These are phyloP conservation scores for Amanita molliuscula DNA, from an alignment of 768 basidiomycete species.

Conservation along the genomic window DNA sequence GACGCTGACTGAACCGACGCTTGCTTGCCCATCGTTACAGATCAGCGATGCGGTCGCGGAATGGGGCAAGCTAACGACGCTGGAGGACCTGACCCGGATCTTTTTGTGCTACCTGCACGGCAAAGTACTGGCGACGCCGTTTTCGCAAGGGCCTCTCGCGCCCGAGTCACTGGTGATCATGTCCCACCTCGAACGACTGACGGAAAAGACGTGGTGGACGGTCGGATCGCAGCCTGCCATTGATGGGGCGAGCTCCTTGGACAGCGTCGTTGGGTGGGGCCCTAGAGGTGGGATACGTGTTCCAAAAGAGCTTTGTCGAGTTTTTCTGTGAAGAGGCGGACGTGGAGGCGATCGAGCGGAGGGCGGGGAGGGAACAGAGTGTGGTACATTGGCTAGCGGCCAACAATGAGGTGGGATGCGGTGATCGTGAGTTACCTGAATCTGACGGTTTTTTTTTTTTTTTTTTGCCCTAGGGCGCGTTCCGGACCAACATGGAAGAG, in stretches of 20 bases:
- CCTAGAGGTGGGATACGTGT: constrained; percentile 91
- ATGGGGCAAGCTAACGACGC: constrained; percentile 66
- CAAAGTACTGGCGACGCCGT: constrained; percentile 70
- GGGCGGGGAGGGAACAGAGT: constrained; percentile 37
- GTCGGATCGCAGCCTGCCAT: constrained; percentile 94
- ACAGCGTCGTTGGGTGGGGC: constrained; percentile 87
- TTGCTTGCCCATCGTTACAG: constrained; percentile 25
- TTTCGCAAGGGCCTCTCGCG: constrained; percentile 75
- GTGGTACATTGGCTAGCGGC: constrained; percentile 84
- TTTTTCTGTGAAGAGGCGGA: constrained; percentile 71
- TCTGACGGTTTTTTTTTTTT: neutral
- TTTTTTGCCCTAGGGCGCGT: constrained; percentile 49
- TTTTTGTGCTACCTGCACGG: constrained; percentile 77
- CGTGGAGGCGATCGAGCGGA: constrained; percentile 36
- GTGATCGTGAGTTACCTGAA: constrained; percentile 4
- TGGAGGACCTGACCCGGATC: constrained; percentile 63
- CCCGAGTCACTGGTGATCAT: constrained; percentile 78
- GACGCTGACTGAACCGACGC: constrained; percentile 1
- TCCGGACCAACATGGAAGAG: constrained; percentile 66
- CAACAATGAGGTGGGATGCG: constrained; percentile 60
- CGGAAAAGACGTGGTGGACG: constrained; percentile 84
- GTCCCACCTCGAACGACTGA: constrained; percentile 65
- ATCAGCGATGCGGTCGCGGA: constrained; percentile 49
- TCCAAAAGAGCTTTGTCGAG: constrained; percentile 96
- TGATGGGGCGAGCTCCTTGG: constrained; percentile 64